Base-by-base conservation (phyloP, 805 yeast species). In the Candida cerambycidarum region DNA sequence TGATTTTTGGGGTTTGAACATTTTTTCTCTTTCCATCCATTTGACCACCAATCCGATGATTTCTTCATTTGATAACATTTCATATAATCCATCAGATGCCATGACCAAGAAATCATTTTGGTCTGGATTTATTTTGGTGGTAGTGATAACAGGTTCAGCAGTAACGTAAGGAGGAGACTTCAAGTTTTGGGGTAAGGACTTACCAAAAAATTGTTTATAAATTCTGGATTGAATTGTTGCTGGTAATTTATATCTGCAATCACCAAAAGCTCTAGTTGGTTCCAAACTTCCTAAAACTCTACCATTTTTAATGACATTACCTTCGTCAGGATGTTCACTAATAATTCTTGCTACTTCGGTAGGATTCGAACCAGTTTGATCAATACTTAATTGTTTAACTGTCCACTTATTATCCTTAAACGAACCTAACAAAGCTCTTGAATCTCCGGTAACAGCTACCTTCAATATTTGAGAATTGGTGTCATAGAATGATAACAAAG, bases 221-320 rank as follows among this genome's bases (percentile, higher is more conserved):
- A 86, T 74, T 44, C 75, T 67, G 37, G 83, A 83, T 56, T 95
- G 97, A 43, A 88, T 76, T 16, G 82, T 80, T 47, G 54, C 83
- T 59, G 89, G 79, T 73, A 95, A 76, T 59, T 93, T 93, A 60
- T 89, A 93, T 47, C 97, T 78, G 45, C 96, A 95, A 63, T 93
- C 99, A 37, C 99, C 99, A 71, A 93, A 93, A 1, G 98, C 96
- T 56, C 99, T 75, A 0, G 96, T 80, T 11, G 99, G 99, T 63
- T 93, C 98, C 48, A 93, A 75, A 9, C 93, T 81, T 0, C 99
- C 99, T 52, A 93, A 73, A 9, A 93, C 86, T 56, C 99, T 79
- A 4, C 98, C 99, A 48, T 87, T 80, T 50, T 85, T 75, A 27
- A 92, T 77, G 33, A 83, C 95, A 39, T 82, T 80, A 25, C 88